Base-by-base conservation (phyloP, 2,329 filamentous ascomycete genomes). In the Colletotrichum chrysophilum region DNA sequence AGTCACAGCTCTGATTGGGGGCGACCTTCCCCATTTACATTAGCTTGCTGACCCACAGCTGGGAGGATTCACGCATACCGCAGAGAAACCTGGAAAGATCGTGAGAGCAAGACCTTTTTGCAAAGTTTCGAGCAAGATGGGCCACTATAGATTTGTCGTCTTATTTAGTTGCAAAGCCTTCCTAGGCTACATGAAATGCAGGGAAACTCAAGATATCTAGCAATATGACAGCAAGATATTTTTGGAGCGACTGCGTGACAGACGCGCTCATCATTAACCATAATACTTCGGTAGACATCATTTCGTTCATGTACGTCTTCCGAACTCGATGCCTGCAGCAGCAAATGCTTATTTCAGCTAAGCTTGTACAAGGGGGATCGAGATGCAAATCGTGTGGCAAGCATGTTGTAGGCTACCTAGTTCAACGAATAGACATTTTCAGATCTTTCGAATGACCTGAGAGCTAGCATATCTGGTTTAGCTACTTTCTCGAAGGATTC, bases 11-110 rank as follows among this genome's bases (percentile, higher is more conserved):
- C 30, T 24, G 24, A 34, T 5, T 10, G 10, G 21, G 30, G 18
- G 58, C 28, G 58, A 76, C 74, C 74, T 76, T 75, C 74, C 71
- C 26, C 21, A 61, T 75, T 26, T 24, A 70, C 16, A 34, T 70
- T 76, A 76, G 74, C 32, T 67, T 38, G 24, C 4, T 32, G 60
- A 60, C 52, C 66, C 65, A 55, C 71, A 62, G 21, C 21, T 43
- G 5, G 36, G 13, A 76, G 69, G 64, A 75, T 73, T 66, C 43
- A 43, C 34, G 26, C 38, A 26, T 48, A 65, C 34, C 28, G 21
- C 16, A 30, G 38, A 16, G 65, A 18, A 7, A 38, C 14, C 8
- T 7, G 18, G n/a, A n/a, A 38, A 13, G 10, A 3, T 64, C 12
- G 8, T 58, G 38, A 56, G 13, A 7, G 16, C 13, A 18, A 48